phyloP scores from a whole-genome alignment of 331 rosid genomes.

The Acacia pycnantha region DNA sequence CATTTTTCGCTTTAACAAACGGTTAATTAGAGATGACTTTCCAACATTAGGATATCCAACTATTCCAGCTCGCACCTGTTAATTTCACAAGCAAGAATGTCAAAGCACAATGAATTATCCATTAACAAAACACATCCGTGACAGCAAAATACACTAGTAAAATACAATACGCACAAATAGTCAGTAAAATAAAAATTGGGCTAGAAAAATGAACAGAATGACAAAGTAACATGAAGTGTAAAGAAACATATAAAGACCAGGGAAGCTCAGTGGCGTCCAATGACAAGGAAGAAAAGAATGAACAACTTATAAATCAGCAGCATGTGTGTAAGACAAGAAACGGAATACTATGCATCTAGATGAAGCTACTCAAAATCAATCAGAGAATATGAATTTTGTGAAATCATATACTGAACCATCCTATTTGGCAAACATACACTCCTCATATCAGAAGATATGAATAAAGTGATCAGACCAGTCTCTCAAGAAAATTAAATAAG shows the following conservation, averaged over 20 bases:
- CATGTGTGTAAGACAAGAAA: slow-evolving; percentile 7
- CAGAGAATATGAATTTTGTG: background rate
- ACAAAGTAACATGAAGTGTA: background rate
- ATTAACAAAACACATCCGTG: background rate
- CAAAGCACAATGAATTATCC: background rate
- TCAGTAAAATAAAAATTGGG: background rate
- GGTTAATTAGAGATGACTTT: slow-evolving; percentile 87
- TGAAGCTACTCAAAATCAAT: background rate
- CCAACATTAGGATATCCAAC: slow-evolving; percentile 99
- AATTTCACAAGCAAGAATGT: slow-evolving; percentile 18
- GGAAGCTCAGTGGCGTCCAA: background rate
- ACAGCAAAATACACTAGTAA: background rate
- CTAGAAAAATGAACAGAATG: background rate
- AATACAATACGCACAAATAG: background rate
- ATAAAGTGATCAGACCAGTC: background rate
- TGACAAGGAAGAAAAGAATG: background rate
- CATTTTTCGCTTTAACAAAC: slow-evolving; percentile 82
- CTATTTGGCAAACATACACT: background rate
- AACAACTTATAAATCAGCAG: background rate
- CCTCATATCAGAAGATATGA: background rate
- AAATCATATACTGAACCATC: background rate
- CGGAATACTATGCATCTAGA: background rate
- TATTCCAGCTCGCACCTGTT: slow-evolving; percentile 93
- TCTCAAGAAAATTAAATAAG: slow-evolving; percentile 16
- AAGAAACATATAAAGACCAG: background rate